These are phyloP conservation scores for Pseudogymnoascus sp. DNA, from an alignment of 2,329 filamentous ascomycete species.

Conservation along the genomic window DNA sequence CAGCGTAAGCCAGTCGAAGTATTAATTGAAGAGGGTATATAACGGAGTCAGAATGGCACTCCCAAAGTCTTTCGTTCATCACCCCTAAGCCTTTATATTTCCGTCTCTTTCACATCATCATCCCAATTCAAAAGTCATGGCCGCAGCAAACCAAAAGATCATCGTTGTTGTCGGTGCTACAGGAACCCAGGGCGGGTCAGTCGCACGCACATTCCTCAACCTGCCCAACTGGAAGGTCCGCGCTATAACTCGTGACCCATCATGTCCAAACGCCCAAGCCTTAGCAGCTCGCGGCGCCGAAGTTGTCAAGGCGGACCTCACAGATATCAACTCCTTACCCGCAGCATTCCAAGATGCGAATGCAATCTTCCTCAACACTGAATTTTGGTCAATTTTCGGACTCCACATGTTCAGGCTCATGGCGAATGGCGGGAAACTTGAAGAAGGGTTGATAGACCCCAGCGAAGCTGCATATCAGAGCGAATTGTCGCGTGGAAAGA, in stretches of 20 bases:
- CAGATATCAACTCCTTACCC: slow-evolving; percentile 19
- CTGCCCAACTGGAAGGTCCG: neutral
- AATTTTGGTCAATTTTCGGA: slow-evolving; percentile 20
- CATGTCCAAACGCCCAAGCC: slow-evolving; percentile 15
- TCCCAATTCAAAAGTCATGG: neutral
- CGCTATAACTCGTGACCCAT: slow-evolving; percentile 18
- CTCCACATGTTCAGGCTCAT: neutral
- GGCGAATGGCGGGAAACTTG: neutral
- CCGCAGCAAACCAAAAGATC: slow-evolving; percentile 32
- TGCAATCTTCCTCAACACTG: slow-evolving; percentile 25
- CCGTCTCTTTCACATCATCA: neutral
- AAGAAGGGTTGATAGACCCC: neutral
- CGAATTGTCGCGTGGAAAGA: slow-evolving; percentile 24
- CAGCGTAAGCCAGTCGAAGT: neutral
- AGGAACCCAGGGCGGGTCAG: slow-evolving; percentile 50
- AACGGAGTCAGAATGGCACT: neutral
- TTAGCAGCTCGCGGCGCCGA: slow-evolving; percentile 21
- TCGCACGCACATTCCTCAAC: slow-evolving; percentile 33
- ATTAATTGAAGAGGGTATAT: neutral
- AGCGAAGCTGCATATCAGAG: slow-evolving; percentile 17
- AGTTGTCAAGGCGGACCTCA: slow-evolving; percentile 23
- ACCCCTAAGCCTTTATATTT: neutral
- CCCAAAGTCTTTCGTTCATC: neutral
- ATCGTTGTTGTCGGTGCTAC: slow-evolving; percentile 51
- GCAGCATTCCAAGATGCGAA: slow-evolving; percentile 21